A percentile compares a stretch with the other conserved stretches of the same genome.
These are phyloP conservation scores for Epichloe brachyelytri DNA, from an alignment of 2,329 filamentous ascomycete species.

Conservation along the genomic window DNA sequence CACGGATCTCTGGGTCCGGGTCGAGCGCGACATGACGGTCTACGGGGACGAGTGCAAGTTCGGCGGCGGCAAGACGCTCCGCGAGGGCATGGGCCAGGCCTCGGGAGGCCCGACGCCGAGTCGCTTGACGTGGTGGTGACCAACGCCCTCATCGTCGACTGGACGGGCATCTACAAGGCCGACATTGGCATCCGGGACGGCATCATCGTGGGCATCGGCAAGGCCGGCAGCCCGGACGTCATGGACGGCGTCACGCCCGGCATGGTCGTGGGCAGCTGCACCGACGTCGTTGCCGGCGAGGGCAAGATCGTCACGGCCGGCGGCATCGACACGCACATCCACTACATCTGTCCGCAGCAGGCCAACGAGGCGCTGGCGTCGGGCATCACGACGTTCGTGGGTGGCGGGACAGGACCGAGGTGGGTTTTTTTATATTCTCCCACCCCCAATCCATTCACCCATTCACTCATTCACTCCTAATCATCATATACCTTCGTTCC, in stretches of 20 bases:
- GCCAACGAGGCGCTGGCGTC: conserved; percentile 69
- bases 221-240: conserved; percentile 92
- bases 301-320: conserved; percentile 84
- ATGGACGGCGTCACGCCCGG: conserved; percentile 75
- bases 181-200: conserved; percentile 90
- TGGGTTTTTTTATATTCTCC: conserved; percentile 25
- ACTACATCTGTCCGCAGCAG: conserved; percentile 93
- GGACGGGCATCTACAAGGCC: conserved; percentile 87
- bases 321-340: conserved; percentile 80
- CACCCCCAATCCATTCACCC: no score
- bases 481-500: no score
- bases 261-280: conserved; percentile 76
- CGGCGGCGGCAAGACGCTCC: conserved; percentile 83
- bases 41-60: conserved; percentile 95
- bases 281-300: conserved; percentile 85
- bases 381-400: conserved; percentile 81
- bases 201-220: conserved; percentile 76
- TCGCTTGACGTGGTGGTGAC: conserved; percentile 75
- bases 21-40: conserved; percentile 71
- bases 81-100: conserved; percentile 93
- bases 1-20: conserved; percentile 81
- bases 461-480: neutral
- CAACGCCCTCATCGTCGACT: conserved; percentile 84
- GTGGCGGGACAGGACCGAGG: conserved; percentile 86
- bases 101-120: conserved; percentile 60